Evolutionary conservation across 106 monocot species (phyloP), one percentile per base, ranked within the genome.

Genomic region (Alisma plantagoaquatica): DNA sequence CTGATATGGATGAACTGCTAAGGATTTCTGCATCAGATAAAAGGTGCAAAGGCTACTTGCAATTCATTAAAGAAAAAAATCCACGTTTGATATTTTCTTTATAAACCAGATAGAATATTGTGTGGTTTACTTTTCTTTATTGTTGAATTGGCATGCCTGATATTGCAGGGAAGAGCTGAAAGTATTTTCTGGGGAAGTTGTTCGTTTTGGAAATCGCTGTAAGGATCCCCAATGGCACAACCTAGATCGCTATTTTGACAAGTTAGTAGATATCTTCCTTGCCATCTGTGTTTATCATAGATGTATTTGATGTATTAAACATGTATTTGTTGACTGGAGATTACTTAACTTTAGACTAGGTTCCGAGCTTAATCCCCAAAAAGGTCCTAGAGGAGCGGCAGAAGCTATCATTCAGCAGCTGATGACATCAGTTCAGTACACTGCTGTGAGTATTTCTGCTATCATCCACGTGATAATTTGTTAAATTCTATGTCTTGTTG

Each of bases 171-270:
- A 85, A 51, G 91, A 92, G 54, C 54, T 92, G 53, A 92, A 82
- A 68, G 70, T 87, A 35, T 87, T 87, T 59, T 71, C 77, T 15
- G 82, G 64, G 53, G 87, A 87, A 48, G 82, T 87, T 31, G 72
- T 87, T 31, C 81, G 87, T 24, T 87, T 87, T 60, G 87, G 87
- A 72, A 87, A 82, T 72, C 87, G 87, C 41, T 87, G 81, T 51
- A 87, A 87, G 60, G 82, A 87, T 75, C 87, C 87, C 47, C 82
- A 87, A 31, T 87, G 87, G n/a, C n/a, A n/a, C n/a, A n/a, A n/a
- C n/a, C n/a, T n/a, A n/a, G n/a, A n/a, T n/a, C n/a, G n/a, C n/a
- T 86, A 86, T 59, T 86, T 86, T 74, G 74, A 86, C 29, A 77
- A 77, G 86, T 86, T 73, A 56, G 8, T 14, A 26, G 53, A 38